These are phyloP conservation scores for Pichia kudriavzevii DNA, from an alignment of 1,139 yeast species.

Conservation along the genomic window DNA sequence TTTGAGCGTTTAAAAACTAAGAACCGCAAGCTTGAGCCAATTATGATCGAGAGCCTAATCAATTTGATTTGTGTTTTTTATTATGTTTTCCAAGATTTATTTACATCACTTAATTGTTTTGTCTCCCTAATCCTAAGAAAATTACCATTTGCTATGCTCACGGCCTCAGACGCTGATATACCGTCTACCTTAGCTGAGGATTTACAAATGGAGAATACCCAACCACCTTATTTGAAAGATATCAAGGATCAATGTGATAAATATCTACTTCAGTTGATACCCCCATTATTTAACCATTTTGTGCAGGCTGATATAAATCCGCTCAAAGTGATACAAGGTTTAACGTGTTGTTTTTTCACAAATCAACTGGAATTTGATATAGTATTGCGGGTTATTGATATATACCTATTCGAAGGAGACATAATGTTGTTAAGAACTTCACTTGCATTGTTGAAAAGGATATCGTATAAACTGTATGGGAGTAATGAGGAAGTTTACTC, in stretches of 20 bases:
- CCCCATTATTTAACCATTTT: constrained; percentile 46
- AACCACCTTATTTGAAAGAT: constrained; percentile 18
- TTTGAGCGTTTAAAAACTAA: constrained; percentile 16
- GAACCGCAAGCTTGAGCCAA: constrained; percentile 8
- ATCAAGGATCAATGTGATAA: constrained; percentile 38
- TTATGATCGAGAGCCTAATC: constrained; percentile 14
- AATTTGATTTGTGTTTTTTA: constrained; percentile 23
- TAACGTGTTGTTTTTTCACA: constrained; percentile 23
- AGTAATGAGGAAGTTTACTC: constrained; percentile 37
- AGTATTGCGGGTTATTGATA: constrained; percentile 41
- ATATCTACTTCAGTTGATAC: constrained; percentile 37
- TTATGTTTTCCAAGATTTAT: constrained; percentile 20
- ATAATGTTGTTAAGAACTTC: constrained; percentile 40
- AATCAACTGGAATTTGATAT: constrained; percentile 20
- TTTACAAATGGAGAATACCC: constrained; percentile 9
- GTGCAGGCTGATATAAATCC: constrained; percentile 25
- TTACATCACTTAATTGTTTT: constrained; percentile 39
- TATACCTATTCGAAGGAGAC: constrained; percentile 56
- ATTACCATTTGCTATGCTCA: constrained; percentile 29
- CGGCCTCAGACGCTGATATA: constrained; percentile 4
- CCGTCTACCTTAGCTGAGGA: constrained; percentile 11
- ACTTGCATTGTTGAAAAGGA: constrained; percentile 40
- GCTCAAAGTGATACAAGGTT: constrained; percentile 13
- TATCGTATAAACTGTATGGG: constrained; percentile 49
- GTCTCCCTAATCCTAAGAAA: constrained; percentile 34